Evolutionary conservation across 2,329 filamentous ascomycete genomes (phyloP).

Genomic region (Fusarium liriodendri): DNA sequence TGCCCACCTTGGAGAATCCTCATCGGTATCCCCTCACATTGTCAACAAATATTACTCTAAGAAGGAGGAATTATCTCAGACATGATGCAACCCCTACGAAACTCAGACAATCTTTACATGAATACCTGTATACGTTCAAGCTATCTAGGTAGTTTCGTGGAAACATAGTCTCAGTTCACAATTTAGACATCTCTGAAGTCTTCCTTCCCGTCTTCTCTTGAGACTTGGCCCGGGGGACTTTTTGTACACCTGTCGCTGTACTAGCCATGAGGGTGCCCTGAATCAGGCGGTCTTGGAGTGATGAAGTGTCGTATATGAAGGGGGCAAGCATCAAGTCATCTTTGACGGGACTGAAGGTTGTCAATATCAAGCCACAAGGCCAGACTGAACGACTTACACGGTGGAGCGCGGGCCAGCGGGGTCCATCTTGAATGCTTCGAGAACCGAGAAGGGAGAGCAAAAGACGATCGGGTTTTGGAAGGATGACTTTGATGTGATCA

Average conservation of each 20-base stretch:
- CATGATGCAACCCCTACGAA: not conserved
- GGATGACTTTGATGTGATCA: not conserved
- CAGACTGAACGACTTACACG: not conserved
- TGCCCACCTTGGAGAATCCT: not conserved
- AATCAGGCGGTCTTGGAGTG: conserved; percentile 11
- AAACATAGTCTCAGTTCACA: no score
- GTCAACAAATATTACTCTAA: no score
- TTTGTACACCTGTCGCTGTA: not conserved
- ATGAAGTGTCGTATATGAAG: conserved; percentile 20
- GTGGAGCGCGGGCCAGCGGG: not conserved
- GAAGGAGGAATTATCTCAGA: not conserved
- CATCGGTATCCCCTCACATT: not conserved
- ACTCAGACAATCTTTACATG: not conserved
- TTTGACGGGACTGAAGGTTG: not conserved
- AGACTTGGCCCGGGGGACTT: not conserved
- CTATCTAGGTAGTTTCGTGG: no score
- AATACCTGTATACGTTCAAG: not conserved
- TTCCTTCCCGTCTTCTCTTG: not conserved
- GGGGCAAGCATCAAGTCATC: not conserved
- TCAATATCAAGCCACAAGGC: not conserved
- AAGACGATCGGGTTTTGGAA: not conserved
- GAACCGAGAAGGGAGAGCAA: accelerated
- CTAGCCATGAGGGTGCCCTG: not conserved
- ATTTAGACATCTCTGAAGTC: no score
- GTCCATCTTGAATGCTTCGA: not conserved